Conservation (phyloP, 2,329 filamentous ascomycete genomes). For the Sodiomyces alkalinus region DNA sequence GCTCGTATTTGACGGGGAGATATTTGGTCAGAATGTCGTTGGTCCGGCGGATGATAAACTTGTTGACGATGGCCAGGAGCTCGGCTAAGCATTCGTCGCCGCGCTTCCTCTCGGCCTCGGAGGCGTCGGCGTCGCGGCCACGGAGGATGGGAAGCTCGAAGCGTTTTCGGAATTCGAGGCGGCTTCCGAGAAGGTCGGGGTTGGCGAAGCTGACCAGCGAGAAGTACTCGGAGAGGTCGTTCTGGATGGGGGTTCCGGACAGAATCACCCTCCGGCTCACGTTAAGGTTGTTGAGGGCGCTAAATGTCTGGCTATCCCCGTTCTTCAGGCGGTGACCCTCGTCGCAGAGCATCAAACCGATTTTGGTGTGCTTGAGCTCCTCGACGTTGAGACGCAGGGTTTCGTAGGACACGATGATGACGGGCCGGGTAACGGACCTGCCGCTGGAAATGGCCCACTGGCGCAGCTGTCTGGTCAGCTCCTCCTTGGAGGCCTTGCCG, state of each 20-base stretch:
- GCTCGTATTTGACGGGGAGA: constrained; percentile 94
- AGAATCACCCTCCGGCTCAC: constrained; percentile 86
- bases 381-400: constrained; percentile 84
- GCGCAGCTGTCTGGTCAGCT: constrained; percentile 74
- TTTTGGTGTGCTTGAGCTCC: constrained; percentile 76
- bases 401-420: constrained; percentile 96
- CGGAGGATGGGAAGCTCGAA: constrained; percentile 87
- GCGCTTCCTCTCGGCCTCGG: constrained; percentile 64
- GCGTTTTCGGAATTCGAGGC: constrained; percentile 81
- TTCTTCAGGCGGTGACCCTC: constrained; percentile 96
- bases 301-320: constrained; percentile 90
- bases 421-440: constrained; percentile 76
- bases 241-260: constrained; percentile 94
- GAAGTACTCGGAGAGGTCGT: constrained; percentile 97
- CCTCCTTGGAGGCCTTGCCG: constrained; percentile 89
- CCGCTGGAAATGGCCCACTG: constrained; percentile 92
- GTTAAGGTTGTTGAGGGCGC: constrained; percentile 75
- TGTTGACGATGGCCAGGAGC: constrained; percentile 77
- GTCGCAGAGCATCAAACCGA: constrained; percentile 86
- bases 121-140: constrained; percentile 79
- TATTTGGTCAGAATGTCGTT: constrained; percentile 99
- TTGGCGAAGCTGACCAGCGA: constrained; percentile 93
- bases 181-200: constrained; percentile 75
- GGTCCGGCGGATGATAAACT: constrained; percentile 93
- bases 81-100: constrained; percentile 75